These are phyloP conservation scores for Phytophthora idaei DNA, from an alignment of 352 stramenopile species.

Conservation along the genomic window DNA sequence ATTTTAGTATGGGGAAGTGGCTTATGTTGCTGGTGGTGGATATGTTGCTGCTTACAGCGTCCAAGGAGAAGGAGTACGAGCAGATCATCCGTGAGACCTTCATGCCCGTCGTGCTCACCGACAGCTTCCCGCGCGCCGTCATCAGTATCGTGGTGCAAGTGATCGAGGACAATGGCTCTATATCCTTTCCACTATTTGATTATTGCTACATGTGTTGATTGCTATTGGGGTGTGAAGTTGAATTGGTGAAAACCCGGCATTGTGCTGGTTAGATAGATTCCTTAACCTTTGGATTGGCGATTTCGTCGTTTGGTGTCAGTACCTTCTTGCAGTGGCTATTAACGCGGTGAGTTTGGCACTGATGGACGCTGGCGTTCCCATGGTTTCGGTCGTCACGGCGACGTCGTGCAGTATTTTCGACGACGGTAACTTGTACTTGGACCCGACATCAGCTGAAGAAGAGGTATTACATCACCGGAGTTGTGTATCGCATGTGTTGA, in stretches of 20 bases:
- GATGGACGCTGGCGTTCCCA: slow-evolving; percentile 82
- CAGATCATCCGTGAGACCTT: slow-evolving; percentile 84
- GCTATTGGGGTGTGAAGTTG: slow-evolving; percentile 9
- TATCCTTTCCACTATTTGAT: slow-evolving; percentile 47
- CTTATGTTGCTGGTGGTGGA: background rate
- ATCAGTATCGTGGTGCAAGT: slow-evolving; percentile 89
- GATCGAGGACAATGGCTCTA: slow-evolving; percentile 82
- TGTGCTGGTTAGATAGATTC: slow-evolving; percentile 19
- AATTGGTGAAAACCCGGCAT: background rate
- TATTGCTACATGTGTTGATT: slow-evolving; percentile 24
- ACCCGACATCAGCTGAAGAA: slow-evolving; percentile 73
- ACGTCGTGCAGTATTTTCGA: slow-evolving; percentile 69
- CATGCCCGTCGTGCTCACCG: slow-evolving; percentile 63
- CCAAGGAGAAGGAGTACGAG: slow-evolving; percentile 88
- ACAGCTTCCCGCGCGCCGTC: slow-evolving; percentile 80
- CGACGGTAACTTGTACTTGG: slow-evolving; percentile 70
- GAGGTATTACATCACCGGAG: slow-evolving; percentile 48
- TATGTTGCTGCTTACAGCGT: slow-evolving; percentile 39
- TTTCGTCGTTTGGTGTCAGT: slow-evolving; percentile 22
- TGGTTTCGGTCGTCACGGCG: slow-evolving; percentile 71
- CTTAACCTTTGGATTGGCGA: slow-evolving; percentile 43
- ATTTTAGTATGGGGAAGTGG: background rate
- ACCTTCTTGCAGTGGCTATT: slow-evolving; percentile 81
- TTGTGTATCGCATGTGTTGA: background rate
- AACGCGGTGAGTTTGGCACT: slow-evolving; percentile 80